These are phyloP conservation scores for Kodamaea restingae DNA, from an alignment of 805 yeast genomes.

Conservation along the genomic window DNA sequence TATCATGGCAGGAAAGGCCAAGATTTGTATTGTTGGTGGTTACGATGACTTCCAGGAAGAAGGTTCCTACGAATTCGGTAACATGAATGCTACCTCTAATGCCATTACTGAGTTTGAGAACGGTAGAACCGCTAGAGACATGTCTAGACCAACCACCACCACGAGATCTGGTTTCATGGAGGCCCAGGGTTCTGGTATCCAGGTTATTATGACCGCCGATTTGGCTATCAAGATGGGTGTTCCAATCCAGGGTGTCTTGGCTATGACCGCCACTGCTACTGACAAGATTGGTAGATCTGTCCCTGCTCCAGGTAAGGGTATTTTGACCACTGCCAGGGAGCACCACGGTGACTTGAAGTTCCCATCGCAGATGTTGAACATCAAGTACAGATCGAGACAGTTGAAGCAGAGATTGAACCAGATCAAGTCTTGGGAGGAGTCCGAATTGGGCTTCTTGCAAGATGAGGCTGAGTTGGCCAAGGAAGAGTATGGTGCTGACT, in stretches of 20 bases:
- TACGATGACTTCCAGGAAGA: conserved; percentile 99
- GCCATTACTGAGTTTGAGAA: conserved; percentile 81
- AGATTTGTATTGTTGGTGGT: conserved; percentile 97
- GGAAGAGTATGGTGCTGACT: conserved; percentile 49
- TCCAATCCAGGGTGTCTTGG: conserved; percentile 94
- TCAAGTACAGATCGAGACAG: conserved; percentile 92
- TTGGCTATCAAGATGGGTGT: conserved; percentile 97
- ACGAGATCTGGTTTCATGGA: conserved; percentile 98
- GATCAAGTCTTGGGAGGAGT: conserved; percentile 79
- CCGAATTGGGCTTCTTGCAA: conserved; percentile 65
- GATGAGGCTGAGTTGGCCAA: conserved; percentile 62
- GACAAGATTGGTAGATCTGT: conserved; percentile 98
- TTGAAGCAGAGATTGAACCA: conserved; percentile 72
- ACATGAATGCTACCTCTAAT: conserved; percentile 98
- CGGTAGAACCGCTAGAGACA: conserved; percentile 97
- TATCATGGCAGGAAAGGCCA: conserved; percentile 88
- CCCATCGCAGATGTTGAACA: conserved; percentile 76
- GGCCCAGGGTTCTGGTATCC: conserved; percentile 98
- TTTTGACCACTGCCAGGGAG: conserved; percentile 96
- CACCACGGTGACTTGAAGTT: conserved; percentile 75
- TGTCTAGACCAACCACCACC: conserved; percentile 98
- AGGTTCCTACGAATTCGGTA: conserved; percentile 95
- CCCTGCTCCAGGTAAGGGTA: conserved; percentile 99
- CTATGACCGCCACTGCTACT: conserved; percentile 92
- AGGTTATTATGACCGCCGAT: conserved; percentile 92